These are phyloP conservation scores for Cadophora gregata DNA, from an alignment of 2,329 filamentous ascomycete species.

Conservation along the genomic window DNA sequence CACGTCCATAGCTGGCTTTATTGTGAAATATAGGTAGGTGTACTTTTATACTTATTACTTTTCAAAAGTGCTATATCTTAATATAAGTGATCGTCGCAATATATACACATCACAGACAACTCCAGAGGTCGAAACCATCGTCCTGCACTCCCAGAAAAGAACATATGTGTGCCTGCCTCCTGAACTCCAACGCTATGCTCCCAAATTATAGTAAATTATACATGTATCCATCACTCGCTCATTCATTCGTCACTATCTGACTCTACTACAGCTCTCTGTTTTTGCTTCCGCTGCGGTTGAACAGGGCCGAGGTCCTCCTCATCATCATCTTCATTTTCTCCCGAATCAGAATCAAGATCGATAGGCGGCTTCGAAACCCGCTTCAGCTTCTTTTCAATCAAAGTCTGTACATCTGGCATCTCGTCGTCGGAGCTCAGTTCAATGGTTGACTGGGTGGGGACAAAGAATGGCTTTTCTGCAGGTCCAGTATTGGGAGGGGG, in stretches of 20 bases:
- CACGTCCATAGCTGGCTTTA: too few relatives aligned
- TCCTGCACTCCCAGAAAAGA: neutral
- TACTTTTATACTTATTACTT: too few relatives aligned
- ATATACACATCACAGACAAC: neutral
- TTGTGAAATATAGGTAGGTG: too few relatives aligned
- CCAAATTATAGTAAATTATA: slow-evolving; percentile 15
- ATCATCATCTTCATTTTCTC: slow-evolving; percentile 20
- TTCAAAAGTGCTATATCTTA: too few relatives aligned
- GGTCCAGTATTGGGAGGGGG: slow-evolving; percentile 46
- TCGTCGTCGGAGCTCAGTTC: slow-evolving; percentile 24
- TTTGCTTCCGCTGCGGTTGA: slow-evolving; percentile 18
- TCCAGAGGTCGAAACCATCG: too few relatives aligned
- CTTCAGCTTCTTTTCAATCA: slow-evolving; percentile 15
- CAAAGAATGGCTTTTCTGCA: slow-evolving; percentile 40
- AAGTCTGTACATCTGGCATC: slow-evolving; percentile 12
- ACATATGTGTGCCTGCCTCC: neutral
- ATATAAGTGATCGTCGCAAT: too few relatives aligned
- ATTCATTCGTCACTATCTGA: slow-evolving; percentile 38
- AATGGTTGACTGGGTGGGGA: neutral
- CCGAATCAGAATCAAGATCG: slow-evolving; percentile 14
- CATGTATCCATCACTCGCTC: slow-evolving; percentile 12
- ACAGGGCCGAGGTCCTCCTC: neutral
- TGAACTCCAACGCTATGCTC: slow-evolving; percentile 35
- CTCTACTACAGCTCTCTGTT: slow-evolving; percentile 29
- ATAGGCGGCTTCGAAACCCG: slow-evolving; percentile 4